These are phyloP conservation scores for Heterobasidion occidentale DNA, from an alignment of 1,284 basidiomycete species.

Conservation along the genomic window DNA sequence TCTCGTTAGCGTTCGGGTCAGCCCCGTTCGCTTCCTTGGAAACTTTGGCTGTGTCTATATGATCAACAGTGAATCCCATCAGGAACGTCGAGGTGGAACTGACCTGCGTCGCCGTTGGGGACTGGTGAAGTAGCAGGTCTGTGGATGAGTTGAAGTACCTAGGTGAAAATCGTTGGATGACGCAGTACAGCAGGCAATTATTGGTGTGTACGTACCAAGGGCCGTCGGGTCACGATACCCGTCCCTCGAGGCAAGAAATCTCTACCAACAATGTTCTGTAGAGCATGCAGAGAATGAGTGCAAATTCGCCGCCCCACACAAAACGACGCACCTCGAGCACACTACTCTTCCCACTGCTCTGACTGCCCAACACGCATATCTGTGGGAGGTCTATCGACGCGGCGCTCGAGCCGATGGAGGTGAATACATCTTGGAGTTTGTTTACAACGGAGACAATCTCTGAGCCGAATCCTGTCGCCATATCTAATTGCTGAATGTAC, in stretches of 20 bases:
- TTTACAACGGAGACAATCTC: slow-evolving; percentile 76
- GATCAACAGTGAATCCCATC: background rate
- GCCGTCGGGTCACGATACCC: slow-evolving; percentile 95
- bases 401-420: slow-evolving; percentile 69
- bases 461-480: slow-evolving; percentile 60
- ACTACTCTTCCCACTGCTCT: slow-evolving; percentile 85
- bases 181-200: background rate
- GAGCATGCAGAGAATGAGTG: background rate
- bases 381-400: slow-evolving; percentile 79
- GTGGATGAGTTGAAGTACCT: slow-evolving; percentile 95
- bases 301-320: background rate
- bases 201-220: slow-evolving; percentile 48
- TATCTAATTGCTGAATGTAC: slow-evolving; percentile 16
- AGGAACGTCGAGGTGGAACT: slow-evolving; percentile 7
- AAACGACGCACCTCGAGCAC: slow-evolving; percentile 61
- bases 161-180: background rate
- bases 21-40: slow-evolving; percentile 4
- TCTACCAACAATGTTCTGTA: slow-evolving; percentile 91
- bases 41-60: background rate
- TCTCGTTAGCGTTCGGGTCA: slow-evolving; percentile 72
- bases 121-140: slow-evolving; percentile 46
- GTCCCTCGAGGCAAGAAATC: slow-evolving; percentile 97
- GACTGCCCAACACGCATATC: slow-evolving; percentile 81
- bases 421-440: slow-evolving; percentile 82
- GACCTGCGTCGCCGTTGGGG: slow-evolving; percentile 38